Percentiles rank a stretch among this genome's conserved stretches.
Conservation (phyloP, 1,139 yeast genomes). For the Scheffersomyces lignicola region DNA sequence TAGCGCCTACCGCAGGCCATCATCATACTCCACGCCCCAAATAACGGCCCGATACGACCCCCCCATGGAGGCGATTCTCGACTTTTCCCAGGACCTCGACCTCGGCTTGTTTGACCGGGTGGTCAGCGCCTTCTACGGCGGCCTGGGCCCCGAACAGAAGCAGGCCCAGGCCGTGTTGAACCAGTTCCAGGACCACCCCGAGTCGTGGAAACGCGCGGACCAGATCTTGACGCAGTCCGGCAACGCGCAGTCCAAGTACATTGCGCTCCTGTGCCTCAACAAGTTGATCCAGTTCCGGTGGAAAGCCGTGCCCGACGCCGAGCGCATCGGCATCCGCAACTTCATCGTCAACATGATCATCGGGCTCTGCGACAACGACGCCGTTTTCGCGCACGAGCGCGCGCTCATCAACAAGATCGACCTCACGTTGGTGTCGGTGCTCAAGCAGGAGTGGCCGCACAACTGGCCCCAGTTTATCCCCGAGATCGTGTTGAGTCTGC, state of each 20-base stretch:
- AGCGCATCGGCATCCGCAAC: constrained; percentile 85
- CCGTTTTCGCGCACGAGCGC: constrained; percentile 70
- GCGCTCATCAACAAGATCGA: constrained; percentile 92
- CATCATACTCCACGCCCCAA: too few relatives aligned
- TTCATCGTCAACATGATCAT: constrained; percentile 91
- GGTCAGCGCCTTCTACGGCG: constrained; percentile 84
- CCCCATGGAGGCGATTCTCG: constrained; percentile 82
- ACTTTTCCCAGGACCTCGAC: constrained; percentile 83
- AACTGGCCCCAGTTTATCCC: constrained; percentile 98
- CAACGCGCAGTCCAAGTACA: constrained; percentile 86
- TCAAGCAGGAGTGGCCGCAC: constrained; percentile 98
- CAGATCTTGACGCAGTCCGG: constrained; percentile 76
- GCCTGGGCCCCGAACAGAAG: constrained; percentile 78
- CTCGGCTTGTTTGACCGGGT: constrained; percentile 76
- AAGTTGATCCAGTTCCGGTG: constrained; percentile 88
- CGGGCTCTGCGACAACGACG: constrained; percentile 83
- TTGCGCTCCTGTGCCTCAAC: constrained; percentile 87
- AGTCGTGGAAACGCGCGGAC: constrained; percentile 95
- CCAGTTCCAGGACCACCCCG: constrained; percentile 90
- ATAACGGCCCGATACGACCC: too few relatives aligned
- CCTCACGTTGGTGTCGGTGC: constrained; percentile 86
- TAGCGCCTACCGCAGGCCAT: too few relatives aligned
- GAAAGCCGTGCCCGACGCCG: constrained; percentile 88
- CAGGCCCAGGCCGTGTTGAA: constrained; percentile 83
- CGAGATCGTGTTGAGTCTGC: constrained; percentile 82